These are phyloP conservation scores for Rosa chinensis DNA, from an alignment of 306 rosid genomes.

Conservation along the genomic window DNA sequence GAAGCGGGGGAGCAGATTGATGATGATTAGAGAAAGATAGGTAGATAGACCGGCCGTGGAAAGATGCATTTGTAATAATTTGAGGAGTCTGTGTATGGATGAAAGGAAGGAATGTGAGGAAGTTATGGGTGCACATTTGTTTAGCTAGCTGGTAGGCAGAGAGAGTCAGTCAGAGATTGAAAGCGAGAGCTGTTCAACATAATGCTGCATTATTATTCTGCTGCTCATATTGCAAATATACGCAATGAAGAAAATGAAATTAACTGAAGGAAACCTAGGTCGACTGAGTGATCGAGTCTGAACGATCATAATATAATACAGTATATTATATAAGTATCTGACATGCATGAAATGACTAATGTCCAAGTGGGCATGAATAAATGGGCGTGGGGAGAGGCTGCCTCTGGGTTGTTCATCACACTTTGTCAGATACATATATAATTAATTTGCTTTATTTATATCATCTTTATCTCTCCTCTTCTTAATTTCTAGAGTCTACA, in stretches of 20 bases:
- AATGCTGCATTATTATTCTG: neutral
- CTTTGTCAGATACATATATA: slow-evolving; percentile 32
- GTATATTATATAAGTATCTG: slow-evolving; percentile 31
- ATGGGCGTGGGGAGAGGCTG: slow-evolving; percentile 79
- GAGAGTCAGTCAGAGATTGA: neutral
- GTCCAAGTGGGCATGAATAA: slow-evolving; percentile 66
- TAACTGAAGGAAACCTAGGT: neutral
- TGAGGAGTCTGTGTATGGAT: slow-evolving; percentile 34
- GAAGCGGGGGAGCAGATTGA: slow-evolving; percentile 79
- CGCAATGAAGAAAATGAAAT: neutral
- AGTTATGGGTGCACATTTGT: slow-evolving; percentile 58
- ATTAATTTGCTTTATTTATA: neutral
- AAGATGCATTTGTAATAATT: slow-evolving; percentile 39
- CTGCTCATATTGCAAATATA: neutral
- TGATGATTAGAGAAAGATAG: slow-evolving; percentile 29
- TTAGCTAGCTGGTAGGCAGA: slow-evolving; percentile 18
- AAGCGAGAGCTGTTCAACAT: neutral
- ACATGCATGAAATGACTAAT: slow-evolving; percentile 65
- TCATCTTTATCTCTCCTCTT: neutral
- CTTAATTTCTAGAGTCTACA: neutral
- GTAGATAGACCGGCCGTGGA: slow-evolving; percentile 29
- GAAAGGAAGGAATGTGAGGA: slow-evolving; percentile 54
- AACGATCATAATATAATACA: neutral
- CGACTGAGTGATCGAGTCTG: neutral
- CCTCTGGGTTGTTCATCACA: slow-evolving; percentile 47